Conservation (phyloP, 805 yeast species). For the Candida loeiensis region DNA sequence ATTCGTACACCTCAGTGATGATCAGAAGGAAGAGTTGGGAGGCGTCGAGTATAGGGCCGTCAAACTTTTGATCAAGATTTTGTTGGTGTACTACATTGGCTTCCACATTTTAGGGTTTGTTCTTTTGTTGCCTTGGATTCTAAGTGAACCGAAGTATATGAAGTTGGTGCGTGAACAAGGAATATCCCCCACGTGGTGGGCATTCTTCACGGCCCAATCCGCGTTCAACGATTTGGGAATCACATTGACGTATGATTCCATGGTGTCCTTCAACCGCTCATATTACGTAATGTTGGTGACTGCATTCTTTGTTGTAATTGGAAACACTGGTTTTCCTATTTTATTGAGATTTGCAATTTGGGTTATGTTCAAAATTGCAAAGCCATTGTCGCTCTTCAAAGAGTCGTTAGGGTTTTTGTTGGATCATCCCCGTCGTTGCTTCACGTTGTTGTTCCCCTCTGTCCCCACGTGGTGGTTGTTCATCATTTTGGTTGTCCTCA, state of each 20-base stretch:
- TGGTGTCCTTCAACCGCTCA: constrained; percentile 61
- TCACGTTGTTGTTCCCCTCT: constrained; percentile 86
- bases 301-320: constrained; percentile 75
- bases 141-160: constrained; percentile 37
- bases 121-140: constrained; percentile 57
- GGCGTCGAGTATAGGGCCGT: constrained; percentile 95
- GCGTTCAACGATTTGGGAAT: constrained; percentile 83
- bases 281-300: constrained; percentile 62
- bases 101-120: constrained; percentile 58
- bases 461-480: constrained; percentile 95
- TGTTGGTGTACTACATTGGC: constrained; percentile 69
- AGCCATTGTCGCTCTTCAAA: constrained; percentile 55
- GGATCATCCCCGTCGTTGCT: constrained; percentile 97
- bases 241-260: constrained; percentile 77
- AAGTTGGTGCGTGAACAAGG: constrained; percentile 51
- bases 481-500: constrained; percentile 65
- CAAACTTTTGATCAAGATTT: constrained; percentile 65
- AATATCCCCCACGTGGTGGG: constrained; percentile 88
- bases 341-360: constrained; percentile 78
- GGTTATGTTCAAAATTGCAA: constrained; percentile 66
- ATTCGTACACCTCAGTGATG: constrained; percentile 74
- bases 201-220: constrained; percentile 75
- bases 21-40: constrained; percentile 90
- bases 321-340: constrained; percentile 94
- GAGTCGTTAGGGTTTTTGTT: constrained; percentile 83